Evolutionary conservation across 2,329 filamentous ascomycete species (phyloP), one percentile per base, ranked within the genome.

Genomic region (Aspergillus hiratsukae): DNA sequence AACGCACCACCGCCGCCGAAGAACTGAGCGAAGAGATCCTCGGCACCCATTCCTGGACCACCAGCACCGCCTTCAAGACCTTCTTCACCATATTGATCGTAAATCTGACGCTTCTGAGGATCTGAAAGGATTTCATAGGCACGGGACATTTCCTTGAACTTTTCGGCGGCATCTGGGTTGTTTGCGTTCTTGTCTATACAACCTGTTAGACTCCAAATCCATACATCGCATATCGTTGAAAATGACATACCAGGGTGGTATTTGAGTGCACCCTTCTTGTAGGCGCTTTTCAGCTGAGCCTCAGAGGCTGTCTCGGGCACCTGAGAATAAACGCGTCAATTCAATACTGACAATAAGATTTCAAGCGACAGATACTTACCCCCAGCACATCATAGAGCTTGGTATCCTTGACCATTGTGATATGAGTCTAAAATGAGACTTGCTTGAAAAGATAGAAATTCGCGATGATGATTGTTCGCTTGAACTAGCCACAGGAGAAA

Each of bases 11-110:
- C 85, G 61, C 85, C 83, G 64, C 91, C 91, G 71, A 97, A 97
- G 87, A 97, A 97, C 78, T 97, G 91, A 48, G 92, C 90, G 72
- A 97, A 97, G 61, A 97, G 82, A 66, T 97, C 93, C 76, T 97
- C 94, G 23, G 93, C 93, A 65, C 90, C 91, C 91, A 97, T 97
- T 71, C 91, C 91, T 59, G 83, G 87, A 58, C 84, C 89, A 54
- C 81, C 89, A 68, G 90, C 92, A 65, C 92, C 92, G 73, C 82
- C 78, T 73, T 97, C 93, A 51, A 99, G 85, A 61, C 94, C 94
- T 69, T 95, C 91, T 80, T 99, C 92, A 65, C 94, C 94, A 87
- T 95, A 96, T 77, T 97, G 91, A 71, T 99, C 94, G 76, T 99
- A 99, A 60, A 97, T 74, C 67, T 86, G 78, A 72, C 94, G 90